Base-by-base conservation (phyloP, 1,284 basidiomycete species). In the Ganoderma multipileum region DNA sequence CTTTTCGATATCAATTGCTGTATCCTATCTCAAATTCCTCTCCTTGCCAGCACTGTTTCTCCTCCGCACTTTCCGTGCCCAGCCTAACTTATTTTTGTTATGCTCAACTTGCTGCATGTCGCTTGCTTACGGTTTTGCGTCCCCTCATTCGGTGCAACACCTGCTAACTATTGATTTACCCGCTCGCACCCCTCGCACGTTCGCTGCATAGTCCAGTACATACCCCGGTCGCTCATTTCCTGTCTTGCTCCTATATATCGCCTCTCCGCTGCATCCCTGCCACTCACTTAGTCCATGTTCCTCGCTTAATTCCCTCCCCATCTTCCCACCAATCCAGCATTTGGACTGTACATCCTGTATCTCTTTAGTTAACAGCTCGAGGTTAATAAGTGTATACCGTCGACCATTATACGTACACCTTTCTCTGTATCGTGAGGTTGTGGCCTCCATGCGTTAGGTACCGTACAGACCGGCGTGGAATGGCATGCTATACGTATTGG, bases 71-170 rank as follows among this genome's bases (percentile, higher is more conserved):
- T 55, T 55, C 28, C 28, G 20, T 58, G 23, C n/a, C 26, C 38
- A 39, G 38, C 9, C 36, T 60, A 26, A 28, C n/a, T 60, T 60
- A 39, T 41, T 23, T 23, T 60, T 30, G 58, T 38, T 41, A 39
- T 60, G 58, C 58, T 41, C 26, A 41, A 26, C 38, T 26, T 58
- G 36, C 55, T 58, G 33, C 55, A 36, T 58, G 20, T 58, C 30
- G 55, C 55, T 58, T 58, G 36, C 55, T 58, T 58, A 58, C 36
- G 30, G 39, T 26, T 26, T 60, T 60, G 36, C 38, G 23, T 60
- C 33, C 26, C 39, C 38, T 39, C 39, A 60, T 42, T 60, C 23
- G 38, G n/a, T 60, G 38, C 26, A 38, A 18, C 41, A 41, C 38
- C 23, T 41, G n/a, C 28, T 42, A 26, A 23, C 36, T n/a, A 11